These are phyloP conservation scores for Beauveria sp. DNA, from an alignment of 2,329 filamentous ascomycete species.

Conservation along the genomic window DNA sequence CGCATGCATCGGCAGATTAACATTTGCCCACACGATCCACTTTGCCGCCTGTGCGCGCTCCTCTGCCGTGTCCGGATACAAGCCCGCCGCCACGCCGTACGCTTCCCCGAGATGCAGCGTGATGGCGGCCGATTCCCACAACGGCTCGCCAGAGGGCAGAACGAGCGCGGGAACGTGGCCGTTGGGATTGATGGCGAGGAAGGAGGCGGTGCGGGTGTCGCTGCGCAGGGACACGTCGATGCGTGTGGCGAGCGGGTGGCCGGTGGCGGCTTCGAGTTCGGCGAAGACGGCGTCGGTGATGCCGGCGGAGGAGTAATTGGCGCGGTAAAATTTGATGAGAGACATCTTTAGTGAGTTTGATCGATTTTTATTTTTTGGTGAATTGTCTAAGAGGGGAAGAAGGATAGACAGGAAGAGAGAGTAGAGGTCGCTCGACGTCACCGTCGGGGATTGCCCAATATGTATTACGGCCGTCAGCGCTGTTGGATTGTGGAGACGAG, in stretches of 20 bases:
- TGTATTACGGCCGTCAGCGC: neutral
- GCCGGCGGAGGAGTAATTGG: conserved; percentile 6
- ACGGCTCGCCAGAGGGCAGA: neutral
- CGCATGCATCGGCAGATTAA: neutral
- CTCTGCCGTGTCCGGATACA: neutral
- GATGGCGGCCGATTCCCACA: conserved; percentile 14
- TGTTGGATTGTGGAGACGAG: neutral
- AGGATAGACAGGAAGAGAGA: neutral
- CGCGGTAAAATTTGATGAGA: conserved; percentile 12
- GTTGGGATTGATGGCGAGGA: conserved; percentile 13
- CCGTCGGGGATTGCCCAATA: neutral
- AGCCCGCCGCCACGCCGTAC: neutral
- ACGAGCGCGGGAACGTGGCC: conserved; percentile 12
- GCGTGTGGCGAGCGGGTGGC: conserved; percentile 1
- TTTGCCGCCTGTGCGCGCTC: conserved; percentile 10
- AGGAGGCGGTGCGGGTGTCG: neutral
- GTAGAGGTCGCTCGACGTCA: neutral
- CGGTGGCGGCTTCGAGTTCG: conserved; percentile 10
- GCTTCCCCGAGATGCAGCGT: conserved; percentile 8
- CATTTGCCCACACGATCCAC: conserved; percentile 11
- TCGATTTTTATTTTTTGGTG: too few species aligned
- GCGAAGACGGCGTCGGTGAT: conserved; percentile 11
- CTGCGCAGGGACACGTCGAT: neutral
- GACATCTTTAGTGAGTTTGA: neutral
- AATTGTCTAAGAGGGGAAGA: too few species aligned